These are phyloP conservation scores for Metarhizium sp. DNA, from an alignment of 2,329 filamentous ascomycete genomes.

Conservation along the genomic window DNA sequence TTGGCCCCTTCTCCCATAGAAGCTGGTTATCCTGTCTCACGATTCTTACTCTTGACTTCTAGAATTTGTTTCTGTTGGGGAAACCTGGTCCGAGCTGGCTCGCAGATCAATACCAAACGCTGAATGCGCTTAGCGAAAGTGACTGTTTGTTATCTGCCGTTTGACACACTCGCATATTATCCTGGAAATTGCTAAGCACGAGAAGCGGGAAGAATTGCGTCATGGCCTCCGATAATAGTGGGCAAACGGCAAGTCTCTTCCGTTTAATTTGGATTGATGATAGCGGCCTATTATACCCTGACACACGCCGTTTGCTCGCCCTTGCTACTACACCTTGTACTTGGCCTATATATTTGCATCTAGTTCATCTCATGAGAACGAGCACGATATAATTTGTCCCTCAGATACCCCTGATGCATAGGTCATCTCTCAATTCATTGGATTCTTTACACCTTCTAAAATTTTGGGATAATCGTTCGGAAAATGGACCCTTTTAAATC, in stretches of 20 bases:
- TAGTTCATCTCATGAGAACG: neutral
- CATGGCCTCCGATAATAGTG: neutral
- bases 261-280: neutral
- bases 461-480: too few relatives aligned
- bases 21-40: too few relatives aligned
- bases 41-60: too few relatives aligned
- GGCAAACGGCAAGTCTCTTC: neutral
- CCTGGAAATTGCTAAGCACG: too few relatives aligned
- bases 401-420: neutral
- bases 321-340: neutral
- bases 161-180: neutral
- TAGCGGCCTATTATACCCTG: too few relatives aligned
- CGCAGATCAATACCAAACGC: too few relatives aligned
- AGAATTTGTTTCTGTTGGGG: too few relatives aligned
- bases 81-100: too few relatives aligned
- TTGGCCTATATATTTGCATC: neutral
- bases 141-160: too few relatives aligned
- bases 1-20: slow-evolving; percentile 26
- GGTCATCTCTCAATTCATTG: too few relatives aligned
- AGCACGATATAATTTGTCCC: neutral
- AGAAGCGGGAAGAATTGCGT: neutral
- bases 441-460: too few relatives aligned
- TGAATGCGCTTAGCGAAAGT: too few relatives aligned
- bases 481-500: neutral
- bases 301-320: neutral